Conservation (phyloP, 139 green algal species). For the Micractinium sp. region DNA sequence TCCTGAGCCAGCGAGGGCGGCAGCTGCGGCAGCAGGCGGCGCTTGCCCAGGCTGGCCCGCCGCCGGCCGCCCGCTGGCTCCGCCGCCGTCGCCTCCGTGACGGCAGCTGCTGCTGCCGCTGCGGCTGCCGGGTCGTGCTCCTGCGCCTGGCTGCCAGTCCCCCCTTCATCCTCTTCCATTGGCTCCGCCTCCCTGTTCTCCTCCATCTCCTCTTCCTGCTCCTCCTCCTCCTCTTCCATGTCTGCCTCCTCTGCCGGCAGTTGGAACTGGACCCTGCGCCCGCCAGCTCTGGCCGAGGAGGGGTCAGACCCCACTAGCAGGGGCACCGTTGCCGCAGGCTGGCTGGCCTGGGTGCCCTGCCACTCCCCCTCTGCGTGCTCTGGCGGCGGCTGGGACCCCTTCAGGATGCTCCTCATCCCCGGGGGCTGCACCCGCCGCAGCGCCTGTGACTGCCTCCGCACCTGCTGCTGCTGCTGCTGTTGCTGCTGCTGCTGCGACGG, state of each 20-base stretch:
- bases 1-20: not conserved
- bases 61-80: not conserved
- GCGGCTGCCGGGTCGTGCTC: not conserved
- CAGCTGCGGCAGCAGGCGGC: slow-evolving; percentile 22
- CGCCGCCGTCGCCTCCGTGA: too few species aligned
- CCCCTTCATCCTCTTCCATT: not conserved
- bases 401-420: slow-evolving; percentile 1
- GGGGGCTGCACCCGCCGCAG: not conserved
- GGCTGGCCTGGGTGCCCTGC: not conserved
- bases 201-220: not conserved
- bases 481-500: not conserved
- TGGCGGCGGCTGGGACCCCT: not conserved
- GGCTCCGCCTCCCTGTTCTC: not conserved
- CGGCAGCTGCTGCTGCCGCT: not conserved
- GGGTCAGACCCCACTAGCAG: not conserved
- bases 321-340: not conserved
- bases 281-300: not conserved
- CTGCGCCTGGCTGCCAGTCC: not conserved
- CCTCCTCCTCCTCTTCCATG: not conserved
- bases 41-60: not conserved
- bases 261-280: slow-evolving; percentile 17
- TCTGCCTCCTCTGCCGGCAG: not conserved
- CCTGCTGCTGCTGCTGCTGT: not conserved
- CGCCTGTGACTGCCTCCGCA: not conserved
- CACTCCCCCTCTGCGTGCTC: not conserved